These are phyloP conservation scores for Colletotrichum neosansevieriae DNA, from an alignment of 2,329 filamentous ascomycete genomes.

Conservation along the genomic window DNA sequence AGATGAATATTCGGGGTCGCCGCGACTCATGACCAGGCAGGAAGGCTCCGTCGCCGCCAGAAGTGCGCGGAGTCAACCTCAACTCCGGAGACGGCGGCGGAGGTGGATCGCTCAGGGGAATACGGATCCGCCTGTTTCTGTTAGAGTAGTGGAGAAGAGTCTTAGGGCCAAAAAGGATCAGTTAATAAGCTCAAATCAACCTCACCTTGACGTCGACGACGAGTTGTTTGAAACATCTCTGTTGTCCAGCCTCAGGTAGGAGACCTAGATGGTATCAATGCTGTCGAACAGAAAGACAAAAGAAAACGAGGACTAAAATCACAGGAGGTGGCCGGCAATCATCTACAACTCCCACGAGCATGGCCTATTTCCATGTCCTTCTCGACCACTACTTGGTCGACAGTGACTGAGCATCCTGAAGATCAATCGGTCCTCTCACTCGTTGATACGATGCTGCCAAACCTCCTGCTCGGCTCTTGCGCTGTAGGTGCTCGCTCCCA, in stretches of 20 bases:
- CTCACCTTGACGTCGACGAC: neutral
- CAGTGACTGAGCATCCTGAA: neutral
- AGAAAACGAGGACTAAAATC: neutral
- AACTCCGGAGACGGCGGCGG: constrained; percentile 18
- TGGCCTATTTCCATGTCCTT: neutral
- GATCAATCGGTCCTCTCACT: constrained; percentile 41
- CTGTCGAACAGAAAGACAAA: neutral
- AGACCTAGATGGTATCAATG: constrained; percentile 32
- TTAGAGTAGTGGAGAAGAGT: constrained; percentile 2
- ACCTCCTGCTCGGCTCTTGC: constrained; percentile 59
- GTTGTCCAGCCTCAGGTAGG: neutral
- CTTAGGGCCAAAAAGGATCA: neutral
- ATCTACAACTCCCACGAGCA: neutral
- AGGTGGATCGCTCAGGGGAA: constrained; percentile 10
- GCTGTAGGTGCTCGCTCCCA: constrained; percentile 58
- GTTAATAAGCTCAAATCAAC: constrained; percentile 29
- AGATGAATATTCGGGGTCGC: constrained; percentile 22
- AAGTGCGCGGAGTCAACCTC: neutral
- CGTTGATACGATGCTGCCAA: constrained; percentile 60
- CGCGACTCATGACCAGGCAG: constrained; percentile 30
- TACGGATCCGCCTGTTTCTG: constrained; percentile 22
- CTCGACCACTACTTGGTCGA: neutral
- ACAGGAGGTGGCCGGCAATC: neutral
- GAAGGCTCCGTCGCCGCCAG: neutral
- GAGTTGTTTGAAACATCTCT: neutral